A percentile compares a stretch with the other conserved stretches of the same genome.
phyloP scores from a whole-genome alignment of 169 alveolate species.

The Perkinsus olseni region DNA sequence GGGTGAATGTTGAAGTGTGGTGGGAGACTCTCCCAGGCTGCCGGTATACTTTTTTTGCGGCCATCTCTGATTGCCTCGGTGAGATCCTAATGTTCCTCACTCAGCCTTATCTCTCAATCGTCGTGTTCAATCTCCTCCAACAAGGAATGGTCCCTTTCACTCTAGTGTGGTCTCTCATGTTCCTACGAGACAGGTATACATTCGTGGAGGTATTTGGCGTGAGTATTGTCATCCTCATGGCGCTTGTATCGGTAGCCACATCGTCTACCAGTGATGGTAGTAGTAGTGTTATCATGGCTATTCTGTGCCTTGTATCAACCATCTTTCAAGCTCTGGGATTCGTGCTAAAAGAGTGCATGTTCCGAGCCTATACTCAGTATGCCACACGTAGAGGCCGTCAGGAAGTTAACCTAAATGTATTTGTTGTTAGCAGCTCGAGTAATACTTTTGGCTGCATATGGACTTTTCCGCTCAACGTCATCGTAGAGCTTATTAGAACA shows the following conservation, averaged over 20 bases:
- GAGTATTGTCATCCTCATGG: neutral
- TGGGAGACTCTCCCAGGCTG: neutral
- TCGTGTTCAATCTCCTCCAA: neutral
- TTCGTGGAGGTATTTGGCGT: neutral
- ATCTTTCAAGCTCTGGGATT: neutral
- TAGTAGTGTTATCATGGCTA: neutral
- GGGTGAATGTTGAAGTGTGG: neutral
- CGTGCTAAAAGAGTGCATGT: neutral
- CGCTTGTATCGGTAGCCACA: neutral
- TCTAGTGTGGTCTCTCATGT: neutral
- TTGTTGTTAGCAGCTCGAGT: neutral
- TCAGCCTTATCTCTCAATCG: neutral
- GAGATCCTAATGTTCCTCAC: neutral
- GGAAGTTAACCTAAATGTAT: neutral
- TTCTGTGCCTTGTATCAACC: neutral
- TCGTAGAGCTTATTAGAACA: neutral
- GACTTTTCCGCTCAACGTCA: neutral
- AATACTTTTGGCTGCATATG: neutral
- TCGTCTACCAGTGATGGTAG: neutral
- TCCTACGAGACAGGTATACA: neutral
- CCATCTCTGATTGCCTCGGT: neutral
- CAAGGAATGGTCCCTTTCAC: neutral
- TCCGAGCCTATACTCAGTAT: neutral
- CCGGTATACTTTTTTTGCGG: neutral
- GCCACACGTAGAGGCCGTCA: neutral